Base-by-base conservation (phyloP, 805 yeast genomes). In the Debaryomyces maramus region DNA sequence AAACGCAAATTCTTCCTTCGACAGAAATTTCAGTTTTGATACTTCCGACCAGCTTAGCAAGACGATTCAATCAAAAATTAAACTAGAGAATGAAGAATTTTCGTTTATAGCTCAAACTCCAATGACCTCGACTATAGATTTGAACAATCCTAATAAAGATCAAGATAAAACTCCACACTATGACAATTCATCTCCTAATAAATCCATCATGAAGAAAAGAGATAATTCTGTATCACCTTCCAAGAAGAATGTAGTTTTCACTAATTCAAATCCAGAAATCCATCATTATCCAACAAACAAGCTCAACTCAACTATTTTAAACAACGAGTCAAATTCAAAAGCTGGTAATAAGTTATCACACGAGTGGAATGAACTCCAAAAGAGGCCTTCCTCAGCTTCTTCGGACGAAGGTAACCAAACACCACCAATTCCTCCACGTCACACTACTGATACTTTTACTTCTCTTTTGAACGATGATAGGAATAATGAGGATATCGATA, bases 181-280 rank as follows among this genome's bases (percentile, higher is more conserved):
- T 21, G 32, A 24, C 21, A 39, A 40, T 33, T 27, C 49, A 6
- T 63, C 70, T 5, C 74, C 74, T 5, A 60, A 59, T 41, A 68
- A 64, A 43, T 67, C 73, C 21, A 66, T 62, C 18, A 64, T 70
- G 69, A 65, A 56, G 40, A 55, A 53, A 33, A 41, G 47, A 7
- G 38, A 41, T n/a, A 41, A 52, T 4, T 47, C 57, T 0, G 39
- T 41, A 5, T 45, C 51, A n/a, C 63, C 70, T 9, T 70, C 71
- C n/a, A 65, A 58, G 41, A 70, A 70, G 40, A 56, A 52, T 26
- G 75, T 69, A 9, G 73, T 58, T 1, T 67, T 70, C 42, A 53
- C 58, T 6, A 46, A 40, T 29, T 38, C 56, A 1, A 47, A 43
- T 10, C 68, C 70, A 5, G 61, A 64, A 49, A 46, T 65, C 11